These are phyloP conservation scores for Globisporangium splendens DNA, from an alignment of 352 stramenopile species.

Conservation along the genomic window DNA sequence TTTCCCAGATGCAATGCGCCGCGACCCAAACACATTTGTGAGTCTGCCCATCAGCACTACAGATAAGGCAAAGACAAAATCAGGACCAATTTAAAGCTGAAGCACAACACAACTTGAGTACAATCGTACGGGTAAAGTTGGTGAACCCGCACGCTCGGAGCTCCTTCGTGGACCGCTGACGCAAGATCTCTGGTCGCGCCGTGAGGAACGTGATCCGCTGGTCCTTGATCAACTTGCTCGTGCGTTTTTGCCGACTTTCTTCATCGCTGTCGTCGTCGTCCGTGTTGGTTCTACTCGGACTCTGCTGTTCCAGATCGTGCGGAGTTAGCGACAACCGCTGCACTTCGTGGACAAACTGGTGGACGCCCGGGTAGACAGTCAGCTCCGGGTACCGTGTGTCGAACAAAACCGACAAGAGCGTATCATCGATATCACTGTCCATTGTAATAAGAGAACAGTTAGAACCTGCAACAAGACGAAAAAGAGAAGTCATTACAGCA, in stretches of 20 bases:
- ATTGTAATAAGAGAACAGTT: background rate
- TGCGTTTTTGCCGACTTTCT: slow-evolving; percentile 2
- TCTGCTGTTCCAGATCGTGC: slow-evolving; percentile 17
- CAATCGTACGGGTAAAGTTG: slow-evolving; percentile 64
- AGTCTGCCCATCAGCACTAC: slow-evolving; percentile 73
- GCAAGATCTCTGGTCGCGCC: slow-evolving; percentile 67
- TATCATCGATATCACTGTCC: slow-evolving; percentile 78
- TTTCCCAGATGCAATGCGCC: slow-evolving; percentile 67
- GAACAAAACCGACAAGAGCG: slow-evolving; percentile 71
- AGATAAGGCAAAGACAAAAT: background rate
- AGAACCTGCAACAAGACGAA: background rate
- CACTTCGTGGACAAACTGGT: slow-evolving; percentile 80
- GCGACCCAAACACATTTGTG: slow-evolving; percentile 55
- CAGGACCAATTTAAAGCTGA: background rate
- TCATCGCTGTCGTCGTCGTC: slow-evolving; percentile 18
- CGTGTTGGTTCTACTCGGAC: background rate
- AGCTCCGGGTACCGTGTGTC: slow-evolving; percentile 78
- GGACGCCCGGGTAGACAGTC: slow-evolving; percentile 76
- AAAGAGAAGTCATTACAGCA: background rate
- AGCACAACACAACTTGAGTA: too few species aligned
- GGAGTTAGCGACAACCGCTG: slow-evolving; percentile 33
- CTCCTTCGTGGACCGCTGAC: slow-evolving; percentile 53
- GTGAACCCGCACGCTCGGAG: slow-evolving; percentile 66
- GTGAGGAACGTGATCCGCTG: slow-evolving; percentile 75
- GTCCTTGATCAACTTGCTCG: slow-evolving; percentile 8